phyloP scores from a whole-genome alignment of 1,284 basidiomycete genomes.

The Grifola frondosa region DNA sequence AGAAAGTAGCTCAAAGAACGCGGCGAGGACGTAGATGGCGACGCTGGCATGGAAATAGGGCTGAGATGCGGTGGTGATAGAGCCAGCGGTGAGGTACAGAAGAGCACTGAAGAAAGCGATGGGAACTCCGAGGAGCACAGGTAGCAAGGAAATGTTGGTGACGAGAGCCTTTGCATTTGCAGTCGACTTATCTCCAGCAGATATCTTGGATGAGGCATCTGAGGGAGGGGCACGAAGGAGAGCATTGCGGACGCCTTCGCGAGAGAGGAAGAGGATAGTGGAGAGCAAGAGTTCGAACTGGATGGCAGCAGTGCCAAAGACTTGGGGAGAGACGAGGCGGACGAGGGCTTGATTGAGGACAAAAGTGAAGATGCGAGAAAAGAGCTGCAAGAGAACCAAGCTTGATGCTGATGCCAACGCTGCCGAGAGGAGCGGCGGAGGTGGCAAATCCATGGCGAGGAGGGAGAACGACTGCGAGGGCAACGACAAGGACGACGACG shows the following conservation, averaged over 20 bases:
- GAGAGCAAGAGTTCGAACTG: constrained; percentile 86
- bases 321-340: constrained; percentile 80
- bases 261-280: constrained; percentile 87
- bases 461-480: neutral
- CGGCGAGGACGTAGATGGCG: constrained; percentile 68
- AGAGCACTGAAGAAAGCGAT: constrained; percentile 28
- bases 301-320: constrained; percentile 84
- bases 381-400: constrained; percentile 84
- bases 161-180: constrained; percentile 11
- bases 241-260: constrained; percentile 89
- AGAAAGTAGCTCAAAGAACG: constrained; percentile 73
- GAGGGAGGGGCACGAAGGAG: constrained; percentile 50
- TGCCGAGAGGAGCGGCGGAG: constrained; percentile 20
- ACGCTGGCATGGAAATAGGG: constrained; percentile 66
- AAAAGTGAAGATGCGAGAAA: constrained; percentile 85
- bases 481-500: neutral
- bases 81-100: constrained; percentile 29
- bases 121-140: constrained; percentile 33
- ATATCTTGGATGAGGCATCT: neutral
- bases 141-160: constrained; percentile 34
- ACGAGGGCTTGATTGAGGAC: constrained; percentile 85
- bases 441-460: neutral
- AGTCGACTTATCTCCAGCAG: neutral
- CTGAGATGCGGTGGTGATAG: constrained; percentile 43
- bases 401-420: constrained; percentile 67